A percentile compares a stretch with the other conserved stretches of the same genome.
phyloP scores from a whole-genome alignment of 352 stramenopile genomes.

The Pythium apleroticum region DNA sequence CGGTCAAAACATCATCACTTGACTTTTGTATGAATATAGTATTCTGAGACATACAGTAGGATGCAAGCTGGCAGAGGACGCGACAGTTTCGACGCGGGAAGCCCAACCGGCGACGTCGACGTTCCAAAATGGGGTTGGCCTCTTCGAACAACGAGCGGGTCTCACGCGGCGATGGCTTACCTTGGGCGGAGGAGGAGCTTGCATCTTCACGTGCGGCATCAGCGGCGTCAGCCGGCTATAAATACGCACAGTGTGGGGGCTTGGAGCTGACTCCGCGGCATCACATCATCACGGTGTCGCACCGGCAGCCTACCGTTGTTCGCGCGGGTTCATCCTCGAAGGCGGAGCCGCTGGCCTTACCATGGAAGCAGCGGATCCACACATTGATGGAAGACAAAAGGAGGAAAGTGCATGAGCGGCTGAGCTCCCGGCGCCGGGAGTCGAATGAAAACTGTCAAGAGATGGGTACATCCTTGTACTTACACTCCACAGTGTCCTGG shows the following conservation, averaged over 20 bases:
- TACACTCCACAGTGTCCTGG: neutral
- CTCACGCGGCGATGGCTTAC: neutral
- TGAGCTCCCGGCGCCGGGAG: neutral
- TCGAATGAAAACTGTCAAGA: neutral
- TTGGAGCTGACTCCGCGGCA: neutral
- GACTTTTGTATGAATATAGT: neutral
- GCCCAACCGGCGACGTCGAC: neutral
- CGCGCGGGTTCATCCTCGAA: neutral
- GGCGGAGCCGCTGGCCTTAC: neutral
- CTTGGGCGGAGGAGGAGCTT: neutral
- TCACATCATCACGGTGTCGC: constrained; percentile 7
- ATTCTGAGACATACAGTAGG: neutral
- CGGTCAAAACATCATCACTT: neutral
- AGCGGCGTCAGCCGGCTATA: neutral
- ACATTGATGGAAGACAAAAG: neutral
- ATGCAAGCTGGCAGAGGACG: neutral
- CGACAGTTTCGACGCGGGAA: neutral
- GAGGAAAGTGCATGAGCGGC: neutral
- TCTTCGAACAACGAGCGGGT: neutral
- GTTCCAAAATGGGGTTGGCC: constrained; percentile 3
- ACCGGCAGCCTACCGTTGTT: neutral
- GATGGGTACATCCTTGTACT: neutral
- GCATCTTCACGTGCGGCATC: neutral
- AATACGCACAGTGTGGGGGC: neutral
- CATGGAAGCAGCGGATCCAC: neutral